Base-by-base conservation (phyloP, 2,329 filamentous ascomycete species). In the Pezicula radicicola region DNA sequence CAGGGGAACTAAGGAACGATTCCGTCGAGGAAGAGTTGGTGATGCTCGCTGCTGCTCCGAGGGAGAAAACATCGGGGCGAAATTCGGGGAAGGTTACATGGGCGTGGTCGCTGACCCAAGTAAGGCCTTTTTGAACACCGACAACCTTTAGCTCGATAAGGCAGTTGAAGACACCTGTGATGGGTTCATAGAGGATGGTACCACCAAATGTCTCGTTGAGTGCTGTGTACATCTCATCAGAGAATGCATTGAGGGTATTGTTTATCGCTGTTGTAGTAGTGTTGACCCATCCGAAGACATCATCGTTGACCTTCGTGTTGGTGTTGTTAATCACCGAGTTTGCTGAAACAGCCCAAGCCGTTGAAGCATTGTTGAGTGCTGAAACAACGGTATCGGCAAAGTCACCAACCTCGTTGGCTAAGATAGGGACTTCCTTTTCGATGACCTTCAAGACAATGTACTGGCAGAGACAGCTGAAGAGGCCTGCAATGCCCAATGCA, bases 21-120 rank as follows among this genome's bases (percentile, higher is more conserved):
- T 80, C 80, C 48, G 86, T 77, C 48, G 80, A 75, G 10, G 75
- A 75, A 59, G 88, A 81, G 49, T 80, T 81, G 6, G 72, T 67
- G 53, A 86, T 72, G 36, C 79, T 80, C 43, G 79, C 76, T 30
- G 83, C 74, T 51, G 92, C 89, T 40, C 92, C 91, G 49, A 86
- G 74, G 53, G 89, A 93, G 72, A 97, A 96, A 1, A 88, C 89
- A 66, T 96, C 80, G 62, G 89, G 87, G 25, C 83, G 77, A 55
- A 97, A 84, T 49, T 81, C 71, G 0, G 94, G 94, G 61, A 99
- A 87, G 54, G 83, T 75, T 61, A 99, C 80, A 55, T 94, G 82
- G 3, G 94, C 91, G 66, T 97, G 76, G 60, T 97, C 87, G 63
- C 89, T 83, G 10, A 96, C 88, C 93, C 93, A 99, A 1, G 89